Base-by-base conservation (phyloP, 495 filamentous ascomycete genomes). In the Baudoinia panamericana region DNA sequence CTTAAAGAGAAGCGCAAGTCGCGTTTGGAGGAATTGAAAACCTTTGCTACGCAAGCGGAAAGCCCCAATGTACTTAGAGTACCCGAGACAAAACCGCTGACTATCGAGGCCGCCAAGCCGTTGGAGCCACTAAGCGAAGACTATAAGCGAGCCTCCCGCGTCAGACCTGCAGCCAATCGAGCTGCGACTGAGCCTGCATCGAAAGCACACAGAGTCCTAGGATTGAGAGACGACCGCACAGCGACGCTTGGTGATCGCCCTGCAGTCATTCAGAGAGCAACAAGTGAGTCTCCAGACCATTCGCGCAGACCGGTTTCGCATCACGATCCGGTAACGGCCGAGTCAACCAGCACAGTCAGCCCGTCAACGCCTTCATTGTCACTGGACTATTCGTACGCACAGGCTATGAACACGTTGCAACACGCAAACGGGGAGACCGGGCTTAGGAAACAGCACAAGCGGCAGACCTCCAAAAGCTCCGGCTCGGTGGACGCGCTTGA, bases 181-280 rank as follows among this genome's bases (percentile, higher is more conserved):
- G 36, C 51, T 39, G 31, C 34, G 16, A 51, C 48, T 18, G 48
- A 60, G 36, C 46, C 56, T 9, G 30, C 49, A 10, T 43, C 47
- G 1, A 61, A 58, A 37, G 56, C 57, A 32, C 57, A 61, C 40
- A 58, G 53, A 30, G 34, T 61, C 15, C 46, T 61, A 9, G 57
- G 57, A 9, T 50, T 61, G 13, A 16, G 26, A 9, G 32, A 38
- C 7, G 18, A 23, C n/a, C n/a, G n/a, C n/a, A n/a, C n/a, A n/a
- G n/a, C n/a, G n/a, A n/a, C n/a, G n/a, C n/a, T n/a, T n/a, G n/a
- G n/a, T n/a, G n/a, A n/a, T n/a, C n/a, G n/a, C n/a, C n/a, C n/a
- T 24, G 30, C 17, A n/a, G 30, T 23, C 21, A 21, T 18, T 43
- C 32, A 35, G 3, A 29, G 41, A 32, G 15, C 9, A n/a, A 28